Evolutionary conservation across 331 rosid species (phyloP), one percentile per base, ranked within the genome.

Genomic region (Rhamnella rubrinervis): DNA sequence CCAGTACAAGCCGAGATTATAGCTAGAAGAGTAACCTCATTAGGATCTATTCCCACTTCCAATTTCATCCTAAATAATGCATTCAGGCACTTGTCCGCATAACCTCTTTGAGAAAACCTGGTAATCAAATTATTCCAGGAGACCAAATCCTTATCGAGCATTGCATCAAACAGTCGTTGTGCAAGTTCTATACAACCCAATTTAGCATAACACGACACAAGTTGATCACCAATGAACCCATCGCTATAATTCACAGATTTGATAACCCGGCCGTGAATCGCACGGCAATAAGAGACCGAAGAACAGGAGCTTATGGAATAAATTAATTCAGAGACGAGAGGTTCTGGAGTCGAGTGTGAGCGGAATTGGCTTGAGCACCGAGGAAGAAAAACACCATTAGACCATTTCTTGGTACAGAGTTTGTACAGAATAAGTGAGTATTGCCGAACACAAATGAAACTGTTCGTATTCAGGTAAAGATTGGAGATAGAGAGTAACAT

Each of bases 101-200:
- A 65, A 16, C 71, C 65, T 58, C 52, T 65, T 19, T 61, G 78
- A 28, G 85, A 72, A 86, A 85, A 83, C 26, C 88, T 86, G 7
- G 82, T 58, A 66, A 81, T 77, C 77, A 85, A 56, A 53, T 87
- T 78, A 55, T 82, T 85, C 88, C 85, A 83, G 37, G 90, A 83
- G 66, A 85, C 82, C 78, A 88, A 85, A 37, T 88, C 90, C 70
- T 71, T 85, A 1, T 8, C 60, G 2, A 82, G 78, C 87, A 85
- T 76, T 85, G 81, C 81, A 6, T 85, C 90, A 52, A 85, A 88
- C 51, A 81, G 1, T 57, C 11, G 60, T 8, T 66, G 74, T 26
- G 88, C 93, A 44, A 81, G 82, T 38, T 66, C 51, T 2, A 13
- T 46, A 47, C 52, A 13, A 6, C 72, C 72, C 71, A 73, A 31